phyloP scores from a whole-genome alignment of 129 eudicot species.

The carrot (Daucus carota) region DH1_v3.0 NC_030381.2:3429501-3430000 shows the following conservation, averaged over 20 bases:
- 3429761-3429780: not conserved
- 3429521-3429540: not conserved
- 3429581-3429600: slow-evolving; percentile 80
- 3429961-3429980: no score
- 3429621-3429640: slow-evolving; percentile 1
- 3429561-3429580: slow-evolving; percentile 80
- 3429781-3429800: not conserved
- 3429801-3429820: not conserved
- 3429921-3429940: not conserved
- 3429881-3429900: not conserved
- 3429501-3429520: not conserved
- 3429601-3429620: slow-evolving; percentile 65
- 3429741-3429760: not conserved
- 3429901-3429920: not conserved
- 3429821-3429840: not conserved
- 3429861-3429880: not conserved
- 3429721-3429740: not conserved
- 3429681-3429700: slow-evolving; percentile 4
- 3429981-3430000: no score
- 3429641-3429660: not conserved
- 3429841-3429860: not conserved
- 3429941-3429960: no score
- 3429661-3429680: not conserved
- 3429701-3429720: not conserved
- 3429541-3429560: slow-evolving; percentile 65